Conservation (phyloP, 78 protist species). For the Isochrysis galbana region DNA sequence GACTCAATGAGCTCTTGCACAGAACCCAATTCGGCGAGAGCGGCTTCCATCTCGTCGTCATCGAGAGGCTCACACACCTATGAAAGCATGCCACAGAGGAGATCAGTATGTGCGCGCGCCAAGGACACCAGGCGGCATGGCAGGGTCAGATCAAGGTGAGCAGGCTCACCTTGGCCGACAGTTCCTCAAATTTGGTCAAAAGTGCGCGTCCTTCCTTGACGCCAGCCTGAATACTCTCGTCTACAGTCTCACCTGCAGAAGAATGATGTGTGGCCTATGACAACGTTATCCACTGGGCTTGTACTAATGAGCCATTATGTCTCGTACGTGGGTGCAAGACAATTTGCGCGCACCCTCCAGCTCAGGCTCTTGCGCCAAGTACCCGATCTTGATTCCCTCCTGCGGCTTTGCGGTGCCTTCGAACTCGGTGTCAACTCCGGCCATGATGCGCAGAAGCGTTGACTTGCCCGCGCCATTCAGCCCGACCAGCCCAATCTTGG, state of each 20-base stretch:
- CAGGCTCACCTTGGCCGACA: neutral
- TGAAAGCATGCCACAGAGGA: too few species aligned
- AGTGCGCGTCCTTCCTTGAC: neutral
- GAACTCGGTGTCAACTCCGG: slow-evolving; percentile 20
- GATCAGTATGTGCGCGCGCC: too few species aligned
- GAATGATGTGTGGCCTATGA: too few species aligned
- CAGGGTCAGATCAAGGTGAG: too few species aligned
- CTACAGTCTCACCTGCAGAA: too few species aligned
- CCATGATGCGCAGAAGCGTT: slow-evolving; percentile 25
- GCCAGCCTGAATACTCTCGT: neutral
- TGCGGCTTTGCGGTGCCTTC: neutral
- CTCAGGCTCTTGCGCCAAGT: slow-evolving; percentile 40
- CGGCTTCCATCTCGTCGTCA: slow-evolving; percentile 35
- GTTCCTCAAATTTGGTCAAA: neutral
- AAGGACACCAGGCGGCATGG: too few species aligned
- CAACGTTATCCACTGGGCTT: too few species aligned
- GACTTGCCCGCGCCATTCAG: slow-evolving; percentile 41
- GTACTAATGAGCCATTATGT: too few species aligned
- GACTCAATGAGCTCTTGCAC: slow-evolving; percentile 38
- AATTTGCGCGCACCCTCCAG: slow-evolving; percentile 20
- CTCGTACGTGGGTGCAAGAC: too few species aligned
- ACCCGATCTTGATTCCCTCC: neutral
- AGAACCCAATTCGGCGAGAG: neutral
- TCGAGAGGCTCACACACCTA: slow-evolving; percentile 10
- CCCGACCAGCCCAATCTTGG: slow-evolving; percentile 41